Evolutionary conservation across 2,329 filamentous ascomycete species (phyloP), one percentile per base, ranked within the genome.

Genomic region (Dothistroma septosporum): DNA sequence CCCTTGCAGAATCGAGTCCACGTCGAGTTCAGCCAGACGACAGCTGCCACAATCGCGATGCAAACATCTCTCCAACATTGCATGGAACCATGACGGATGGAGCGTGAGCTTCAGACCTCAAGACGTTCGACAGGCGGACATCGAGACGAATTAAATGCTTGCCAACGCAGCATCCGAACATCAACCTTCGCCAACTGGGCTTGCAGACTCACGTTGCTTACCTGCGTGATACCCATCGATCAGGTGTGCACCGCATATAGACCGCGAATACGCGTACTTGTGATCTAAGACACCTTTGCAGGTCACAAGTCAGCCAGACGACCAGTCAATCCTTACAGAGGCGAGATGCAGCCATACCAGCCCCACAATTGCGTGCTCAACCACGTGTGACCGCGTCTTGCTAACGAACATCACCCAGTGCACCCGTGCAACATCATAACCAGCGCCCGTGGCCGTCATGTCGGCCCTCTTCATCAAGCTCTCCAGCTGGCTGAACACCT

Each of bases 301-400:
- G 24, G 21, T 50, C 47, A 53, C n/a, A 53, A 31, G 50, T 11
- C 16, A 28, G 31, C 21, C 50, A 31, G 10, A 24, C 19, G 21
- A 21, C 50, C 50, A 35, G 31, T 53, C 28, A 28, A 28, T 28
- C 24, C 24, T 6, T 28, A 28, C 24, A 28, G 24, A 28, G 24
- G 24, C 6, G 6, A 28, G 24, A 53, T 53, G 50, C 50, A 53
- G 10, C 50, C 31, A 53, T 35, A 35, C 31, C n/a, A 21, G 31
- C 50, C 50, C 50, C 50, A 53, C 50, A 53, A 44, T 53, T 53
- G 50, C 50, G 50, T 53, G 50, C 24, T 53, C 24, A 12, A 11
- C 5, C 24, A 31, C 50, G 50, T 53, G 50, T 12, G n/a, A 53
- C 33, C 31, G 31, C 50, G 50, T 53, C 31, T 53, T 31, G 33